phyloP scores from a whole-genome alignment of 441 rosid genomes.

The Rhodomyrtus psidioides region DNA sequence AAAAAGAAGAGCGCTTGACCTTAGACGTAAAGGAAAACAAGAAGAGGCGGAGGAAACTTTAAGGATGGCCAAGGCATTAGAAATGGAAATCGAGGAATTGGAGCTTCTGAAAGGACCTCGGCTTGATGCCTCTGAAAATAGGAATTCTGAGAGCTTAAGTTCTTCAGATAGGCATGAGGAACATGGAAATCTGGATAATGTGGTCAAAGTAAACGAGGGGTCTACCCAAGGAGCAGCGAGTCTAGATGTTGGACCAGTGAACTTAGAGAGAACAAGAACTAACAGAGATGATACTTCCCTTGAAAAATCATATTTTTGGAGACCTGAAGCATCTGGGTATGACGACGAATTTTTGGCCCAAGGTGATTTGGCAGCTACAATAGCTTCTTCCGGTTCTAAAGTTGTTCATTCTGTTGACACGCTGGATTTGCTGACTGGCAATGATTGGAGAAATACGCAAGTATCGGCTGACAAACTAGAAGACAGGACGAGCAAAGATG shows the following conservation, averaged over 20 bases:
- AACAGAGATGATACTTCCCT: neutral
- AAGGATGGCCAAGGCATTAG: conserved; percentile 39
- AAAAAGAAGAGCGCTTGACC: conserved; percentile 64
- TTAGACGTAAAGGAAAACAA: conserved; percentile 52
- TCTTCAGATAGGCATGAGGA: conserved; percentile 5
- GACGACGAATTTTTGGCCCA: neutral
- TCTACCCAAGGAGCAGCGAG: neutral
- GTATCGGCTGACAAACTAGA: conserved; percentile 21
- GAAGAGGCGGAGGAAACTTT: conserved; percentile 62
- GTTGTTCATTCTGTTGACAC: conserved; percentile 13
- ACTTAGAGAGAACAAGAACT: neutral
- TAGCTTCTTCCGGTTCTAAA: conserved; percentile 11
- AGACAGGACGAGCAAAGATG: conserved; percentile 7
- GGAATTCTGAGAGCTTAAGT: conserved; percentile 8
- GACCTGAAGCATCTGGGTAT: conserved; percentile 6
- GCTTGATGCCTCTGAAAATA: conserved; percentile 9
- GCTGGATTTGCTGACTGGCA: conserved; percentile 42
- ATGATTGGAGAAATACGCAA: conserved; percentile 18
- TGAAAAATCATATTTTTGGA: conserved; percentile 9
- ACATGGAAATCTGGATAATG: conserved; percentile 6
- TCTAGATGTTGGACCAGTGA: neutral
- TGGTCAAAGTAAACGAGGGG: neutral
- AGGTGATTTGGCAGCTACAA: conserved; percentile 3
- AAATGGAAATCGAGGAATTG: conserved; percentile 46
- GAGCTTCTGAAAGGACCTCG: conserved; percentile 27